Conservation (phyloP, 2,329 filamentous ascomycete genomes). For the Chlorencoelia australis region DNA sequence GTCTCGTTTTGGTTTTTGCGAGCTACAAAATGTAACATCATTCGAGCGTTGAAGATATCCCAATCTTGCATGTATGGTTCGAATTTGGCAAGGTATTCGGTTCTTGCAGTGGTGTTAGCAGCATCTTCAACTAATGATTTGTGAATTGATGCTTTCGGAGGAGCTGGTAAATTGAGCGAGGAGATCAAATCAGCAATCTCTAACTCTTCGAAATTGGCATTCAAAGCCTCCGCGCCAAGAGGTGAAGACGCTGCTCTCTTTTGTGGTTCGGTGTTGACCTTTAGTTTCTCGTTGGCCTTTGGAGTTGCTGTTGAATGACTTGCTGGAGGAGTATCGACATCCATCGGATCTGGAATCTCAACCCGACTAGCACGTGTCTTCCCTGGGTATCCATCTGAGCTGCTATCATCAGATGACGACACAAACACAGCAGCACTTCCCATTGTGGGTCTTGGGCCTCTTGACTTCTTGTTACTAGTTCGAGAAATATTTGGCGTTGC, state of each 20-base stretch:
- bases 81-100: slow-evolving; percentile 43
- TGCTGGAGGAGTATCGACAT: slow-evolving; percentile 45
- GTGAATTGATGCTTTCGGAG: slow-evolving; percentile 33
- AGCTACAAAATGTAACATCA: slow-evolving; percentile 46
- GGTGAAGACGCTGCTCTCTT: slow-evolving; percentile 30
- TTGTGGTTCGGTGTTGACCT: slow-evolving; percentile 45
- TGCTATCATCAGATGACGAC: slow-evolving; percentile 19
- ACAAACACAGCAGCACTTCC: slow-evolving; percentile 22
- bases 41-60: slow-evolving; percentile 39
- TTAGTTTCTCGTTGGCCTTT: slow-evolving; percentile 42
- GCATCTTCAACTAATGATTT: slow-evolving; percentile 32
- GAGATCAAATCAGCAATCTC: slow-evolving; percentile 39
- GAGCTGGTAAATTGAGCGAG: slow-evolving; percentile 38
- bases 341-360: slow-evolving; percentile 46
- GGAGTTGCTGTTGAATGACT: slow-evolving; percentile 33
- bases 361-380: slow-evolving; percentile 21
- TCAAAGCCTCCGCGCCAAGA: slow-evolving; percentile 15
- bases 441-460: slow-evolving; percentile 19
- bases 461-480: slow-evolving; percentile 13
- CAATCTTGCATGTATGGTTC: slow-evolving; percentile 43
- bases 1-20: slow-evolving; percentile 34
- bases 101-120: slow-evolving; percentile 33
- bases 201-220: slow-evolving; percentile 36
- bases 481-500: slow-evolving; percentile 8
- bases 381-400: slow-evolving; percentile 20